Evolutionary conservation across 2,329 filamentous ascomycete genomes (phyloP).

Genomic region (Colletotrichum lupini): DNA sequence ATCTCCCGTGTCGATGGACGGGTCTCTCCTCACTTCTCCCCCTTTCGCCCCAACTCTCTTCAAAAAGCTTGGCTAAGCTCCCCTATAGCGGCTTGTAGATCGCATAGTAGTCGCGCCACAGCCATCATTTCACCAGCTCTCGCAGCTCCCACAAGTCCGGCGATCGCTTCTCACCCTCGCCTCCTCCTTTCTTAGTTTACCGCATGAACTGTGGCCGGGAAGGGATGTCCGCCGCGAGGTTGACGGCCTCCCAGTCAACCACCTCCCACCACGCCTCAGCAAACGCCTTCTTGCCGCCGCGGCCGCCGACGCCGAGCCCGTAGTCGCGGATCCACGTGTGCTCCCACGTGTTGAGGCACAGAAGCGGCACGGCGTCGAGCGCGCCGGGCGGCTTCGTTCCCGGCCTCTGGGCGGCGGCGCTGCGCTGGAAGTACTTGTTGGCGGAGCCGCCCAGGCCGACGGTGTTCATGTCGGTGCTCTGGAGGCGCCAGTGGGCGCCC

Average conservation of each 20-base stretch:
- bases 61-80: neutral
- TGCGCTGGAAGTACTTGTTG: slow-evolving; percentile 52
- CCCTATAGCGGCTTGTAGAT: neutral
- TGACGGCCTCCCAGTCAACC: slow-evolving; percentile 86
- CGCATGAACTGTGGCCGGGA: slow-evolving; percentile 15
- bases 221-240: slow-evolving; percentile 42
- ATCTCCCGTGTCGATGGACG: too few relatives aligned
- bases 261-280: slow-evolving; percentile 86
- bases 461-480: slow-evolving; percentile 77
- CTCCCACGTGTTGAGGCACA: slow-evolving; percentile 97
- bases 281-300: slow-evolving; percentile 80
- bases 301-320: slow-evolving; percentile 65
- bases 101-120: too few relatives aligned
- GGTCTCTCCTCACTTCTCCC: too few relatives aligned
- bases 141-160: neutral
- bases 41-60: too few relatives aligned
- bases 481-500: slow-evolving; percentile 82
- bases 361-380: slow-evolving; percentile 76
- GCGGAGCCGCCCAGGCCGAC: slow-evolving; percentile 53
- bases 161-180: neutral
- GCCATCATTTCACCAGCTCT: neutral
- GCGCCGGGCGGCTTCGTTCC: slow-evolving; percentile 70
- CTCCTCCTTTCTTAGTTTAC: neutral
- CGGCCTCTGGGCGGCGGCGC: slow-evolving; percentile 40
- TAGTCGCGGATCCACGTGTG: slow-evolving; percentile 92